Evolutionary conservation across 306 rosid genomes (phyloP).

Genomic region (Carpinus fangiana): DNA sequence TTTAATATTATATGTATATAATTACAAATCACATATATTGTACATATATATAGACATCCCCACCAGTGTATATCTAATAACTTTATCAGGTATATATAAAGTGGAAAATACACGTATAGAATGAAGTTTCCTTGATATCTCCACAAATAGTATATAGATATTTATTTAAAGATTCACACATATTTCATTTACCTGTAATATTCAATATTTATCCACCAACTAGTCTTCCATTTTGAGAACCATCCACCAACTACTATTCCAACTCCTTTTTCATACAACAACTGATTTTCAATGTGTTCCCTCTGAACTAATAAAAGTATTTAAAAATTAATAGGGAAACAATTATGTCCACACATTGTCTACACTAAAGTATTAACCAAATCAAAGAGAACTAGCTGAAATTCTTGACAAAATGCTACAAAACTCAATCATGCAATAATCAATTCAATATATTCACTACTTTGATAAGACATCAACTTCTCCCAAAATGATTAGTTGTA

Average conservation of each 20-base stretch:
- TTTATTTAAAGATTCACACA: neutral
- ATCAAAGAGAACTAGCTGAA: conserved; percentile 17
- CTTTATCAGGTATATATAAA: neutral
- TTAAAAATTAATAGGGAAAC: neutral
- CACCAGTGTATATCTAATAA: neutral
- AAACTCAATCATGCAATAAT: neutral
- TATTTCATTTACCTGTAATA: neutral
- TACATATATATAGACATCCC: neutral
- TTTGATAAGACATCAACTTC: neutral
- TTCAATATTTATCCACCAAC: neutral
- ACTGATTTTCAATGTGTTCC: neutral
- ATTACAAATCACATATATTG: neutral
- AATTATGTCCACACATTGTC: neutral
- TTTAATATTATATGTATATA: neutral
- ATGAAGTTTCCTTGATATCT: too few species aligned
- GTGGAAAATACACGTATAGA: neutral
- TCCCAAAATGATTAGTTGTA: neutral
- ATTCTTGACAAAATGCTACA: neutral
- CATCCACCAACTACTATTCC: conserved; percentile 7
- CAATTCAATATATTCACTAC: neutral
- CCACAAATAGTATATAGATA: neutral
- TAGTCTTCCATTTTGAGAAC: neutral
- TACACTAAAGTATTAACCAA: conserved; percentile 5
- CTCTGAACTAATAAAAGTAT: neutral
- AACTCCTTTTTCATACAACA: neutral